phyloP scores from a whole-genome alignment of 2,329 filamentous ascomycete genomes.

The Tolypocladium cylindrosporum region DNA sequence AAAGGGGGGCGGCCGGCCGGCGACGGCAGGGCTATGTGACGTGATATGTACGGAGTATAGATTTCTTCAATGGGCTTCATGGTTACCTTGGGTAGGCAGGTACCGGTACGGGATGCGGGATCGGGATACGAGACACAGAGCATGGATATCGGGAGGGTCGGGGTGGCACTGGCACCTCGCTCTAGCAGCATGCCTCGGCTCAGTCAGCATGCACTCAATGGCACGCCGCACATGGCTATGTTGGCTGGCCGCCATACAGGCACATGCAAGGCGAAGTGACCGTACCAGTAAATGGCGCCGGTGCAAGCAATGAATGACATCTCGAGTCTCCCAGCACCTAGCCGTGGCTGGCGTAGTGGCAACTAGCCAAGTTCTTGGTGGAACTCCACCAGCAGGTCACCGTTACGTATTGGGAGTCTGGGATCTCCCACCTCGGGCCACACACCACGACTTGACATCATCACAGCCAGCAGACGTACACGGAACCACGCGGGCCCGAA shows the following conservation, averaged over 20 bases:
- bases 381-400: neutral
- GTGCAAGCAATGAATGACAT: no score
- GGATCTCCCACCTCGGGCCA: neutral
- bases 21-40: neutral
- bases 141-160: neutral
- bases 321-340: neutral
- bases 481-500: neutral
- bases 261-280: neutral
- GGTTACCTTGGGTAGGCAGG: neutral
- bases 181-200: neutral
- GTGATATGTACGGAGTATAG: neutral
- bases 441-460: neutral
- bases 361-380: neutral
- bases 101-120: neutral
- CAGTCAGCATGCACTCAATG: neutral
- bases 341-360: neutral
- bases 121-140: neutral
- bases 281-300: neutral
- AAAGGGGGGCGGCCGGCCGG: neutral
- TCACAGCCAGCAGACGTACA: neutral
- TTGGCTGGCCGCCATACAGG: neutral
- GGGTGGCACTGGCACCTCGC: neutral
- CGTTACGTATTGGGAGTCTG: neutral
- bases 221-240: neutral
- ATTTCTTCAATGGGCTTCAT: neutral